Evolutionary conservation across 2,329 filamentous ascomycete genomes (phyloP).

Genomic region (Pestalotiopsis sp.): DNA sequence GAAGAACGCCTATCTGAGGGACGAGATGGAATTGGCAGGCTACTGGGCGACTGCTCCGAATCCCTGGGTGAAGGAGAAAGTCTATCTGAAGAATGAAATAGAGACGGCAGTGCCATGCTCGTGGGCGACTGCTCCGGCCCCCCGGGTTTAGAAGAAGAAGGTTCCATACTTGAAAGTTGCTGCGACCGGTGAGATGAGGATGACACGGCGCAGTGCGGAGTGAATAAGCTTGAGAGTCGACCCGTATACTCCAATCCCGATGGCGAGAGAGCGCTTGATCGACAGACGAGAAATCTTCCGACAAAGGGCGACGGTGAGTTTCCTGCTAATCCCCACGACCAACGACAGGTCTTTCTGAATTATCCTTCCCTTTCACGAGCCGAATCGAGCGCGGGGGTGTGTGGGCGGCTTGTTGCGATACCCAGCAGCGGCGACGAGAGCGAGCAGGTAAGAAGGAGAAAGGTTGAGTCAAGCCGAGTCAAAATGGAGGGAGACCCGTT

Average conservation of each 20-base stretch:
- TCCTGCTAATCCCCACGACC: not conserved
- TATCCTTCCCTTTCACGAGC: not conserved
- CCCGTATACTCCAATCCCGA: not conserved
- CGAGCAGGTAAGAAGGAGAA: not conserved
- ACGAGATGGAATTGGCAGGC: no score
- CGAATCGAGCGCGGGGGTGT: not conserved
- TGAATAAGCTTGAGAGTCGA: not conserved
- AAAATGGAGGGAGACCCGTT: slow-evolving; percentile 2
- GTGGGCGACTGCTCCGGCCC: no score
- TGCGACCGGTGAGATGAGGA: not conserved
- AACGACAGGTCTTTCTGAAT: not conserved
- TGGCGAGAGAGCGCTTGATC: not conserved
- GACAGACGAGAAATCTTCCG: not conserved
- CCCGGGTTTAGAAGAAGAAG: no score
- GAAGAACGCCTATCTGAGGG: no score
- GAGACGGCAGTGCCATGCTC: no score
- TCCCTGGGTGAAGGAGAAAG: no score
- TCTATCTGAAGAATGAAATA: no score
- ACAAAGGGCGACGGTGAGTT: not conserved
- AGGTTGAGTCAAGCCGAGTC: slow-evolving; percentile 1
- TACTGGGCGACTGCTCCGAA: no score
- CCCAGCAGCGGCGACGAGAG: not conserved
- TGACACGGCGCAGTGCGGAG: not conserved
- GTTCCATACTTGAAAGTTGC: not conserved
- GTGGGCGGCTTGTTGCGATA: not conserved